phyloP scores from a whole-genome alignment of 192 early-diverging fungal species.

The Coemansia sp. region DNA sequence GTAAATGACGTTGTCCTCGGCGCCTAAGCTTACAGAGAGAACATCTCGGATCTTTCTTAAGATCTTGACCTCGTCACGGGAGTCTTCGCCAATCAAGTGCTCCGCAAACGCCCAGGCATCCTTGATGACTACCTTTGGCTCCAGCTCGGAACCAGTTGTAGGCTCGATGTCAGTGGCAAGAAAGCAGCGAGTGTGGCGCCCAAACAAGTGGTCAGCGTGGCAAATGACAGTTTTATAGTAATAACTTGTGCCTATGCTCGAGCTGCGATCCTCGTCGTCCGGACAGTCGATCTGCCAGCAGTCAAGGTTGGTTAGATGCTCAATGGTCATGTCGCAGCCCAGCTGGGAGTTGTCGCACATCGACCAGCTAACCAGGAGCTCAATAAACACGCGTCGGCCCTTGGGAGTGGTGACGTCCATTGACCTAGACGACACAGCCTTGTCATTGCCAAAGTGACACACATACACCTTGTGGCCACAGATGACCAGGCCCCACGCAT shows the following conservation, averaged over 20 bases:
- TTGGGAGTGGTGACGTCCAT: not conserved
- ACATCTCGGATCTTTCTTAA: not conserved
- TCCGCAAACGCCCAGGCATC: slow-evolving; percentile 7
- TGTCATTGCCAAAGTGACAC: not conserved
- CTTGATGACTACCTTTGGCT: slow-evolving; percentile 1
- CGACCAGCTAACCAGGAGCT: slow-evolving; percentile 12
- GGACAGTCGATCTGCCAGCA: slow-evolving; percentile 2
- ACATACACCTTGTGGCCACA: not conserved
- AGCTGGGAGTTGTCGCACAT: slow-evolving; percentile 6
- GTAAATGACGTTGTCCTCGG: not conserved
- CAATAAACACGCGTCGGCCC: not conserved
- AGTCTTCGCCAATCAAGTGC: not conserved
- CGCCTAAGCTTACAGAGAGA: not conserved
- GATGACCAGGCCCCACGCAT: slow-evolving; percentile 12
- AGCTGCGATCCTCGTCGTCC: not conserved
- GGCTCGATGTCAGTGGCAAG: not conserved
- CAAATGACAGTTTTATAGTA: not conserved
- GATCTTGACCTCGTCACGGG: not conserved
- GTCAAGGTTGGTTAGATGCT: not conserved
- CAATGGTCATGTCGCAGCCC: slow-evolving; percentile 4
- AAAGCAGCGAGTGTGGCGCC: slow-evolving; percentile 15
- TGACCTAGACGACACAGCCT: not conserved
- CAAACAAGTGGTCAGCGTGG: not conserved
- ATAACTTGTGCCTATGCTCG: not conserved
- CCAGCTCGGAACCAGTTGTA: not conserved